Evolutionary conservation across 169 alveolate genomes (phyloP).

Genomic region (Cyclospora cayetanensis): DNA sequence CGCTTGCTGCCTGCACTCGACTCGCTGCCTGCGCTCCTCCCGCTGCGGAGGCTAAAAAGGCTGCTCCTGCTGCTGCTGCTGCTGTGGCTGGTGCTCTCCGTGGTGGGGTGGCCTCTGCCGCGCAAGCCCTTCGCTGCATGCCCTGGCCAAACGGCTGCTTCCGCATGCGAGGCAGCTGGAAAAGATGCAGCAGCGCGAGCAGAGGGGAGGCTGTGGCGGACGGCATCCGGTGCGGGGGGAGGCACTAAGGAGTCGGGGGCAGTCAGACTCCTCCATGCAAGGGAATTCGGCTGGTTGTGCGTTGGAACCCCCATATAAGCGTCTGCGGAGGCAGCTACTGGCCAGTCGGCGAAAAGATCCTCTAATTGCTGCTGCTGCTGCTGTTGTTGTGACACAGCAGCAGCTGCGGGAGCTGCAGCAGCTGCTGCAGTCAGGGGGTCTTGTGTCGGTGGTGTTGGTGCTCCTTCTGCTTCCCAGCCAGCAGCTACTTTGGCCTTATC

Average conservation of each 20-base stretch:
- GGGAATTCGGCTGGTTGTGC: no score
- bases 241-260: no score
- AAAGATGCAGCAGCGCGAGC: background rate
- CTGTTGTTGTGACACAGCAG: no score
- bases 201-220: no score
- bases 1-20: background rate
- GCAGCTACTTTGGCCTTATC: conserved; percentile 31
- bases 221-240: no score
- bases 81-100: background rate
- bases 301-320: no score
- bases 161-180: background rate
- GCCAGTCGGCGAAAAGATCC: conserved; percentile 24
- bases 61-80: conserved; percentile 36
- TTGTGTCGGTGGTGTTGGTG: no score
- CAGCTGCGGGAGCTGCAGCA: no score
- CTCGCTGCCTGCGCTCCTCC: conserved; percentile 24
- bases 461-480: no score
- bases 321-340: background rate
- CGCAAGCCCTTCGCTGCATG: background rate
- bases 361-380: background rate
- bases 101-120: background rate
- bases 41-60: conserved; percentile 33
- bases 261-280: no score
- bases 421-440: conserved; percentile 8
- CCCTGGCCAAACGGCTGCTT: background rate